Evolutionary conservation across 345 rosid genomes (phyloP).

Genomic region (Eucalyptus tenuipes): DNA sequence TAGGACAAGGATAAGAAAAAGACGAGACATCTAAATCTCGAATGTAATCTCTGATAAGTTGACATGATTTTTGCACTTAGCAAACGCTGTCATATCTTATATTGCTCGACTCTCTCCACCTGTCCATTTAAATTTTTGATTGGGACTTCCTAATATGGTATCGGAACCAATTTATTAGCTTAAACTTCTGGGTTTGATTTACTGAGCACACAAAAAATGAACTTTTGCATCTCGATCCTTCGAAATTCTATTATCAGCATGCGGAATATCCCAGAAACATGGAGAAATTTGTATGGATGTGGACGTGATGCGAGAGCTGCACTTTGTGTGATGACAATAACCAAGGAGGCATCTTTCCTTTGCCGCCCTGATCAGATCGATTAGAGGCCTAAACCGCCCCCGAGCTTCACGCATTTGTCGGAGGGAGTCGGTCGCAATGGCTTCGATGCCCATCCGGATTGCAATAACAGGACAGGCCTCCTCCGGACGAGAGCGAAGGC

Average conservation of each 20-base stretch:
- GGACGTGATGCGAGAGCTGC: neutral
- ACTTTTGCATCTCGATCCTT: neutral
- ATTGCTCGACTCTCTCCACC: rapidly evolving
- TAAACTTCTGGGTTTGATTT: neutral
- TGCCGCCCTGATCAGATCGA: neutral
- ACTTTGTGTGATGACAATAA: neutral
- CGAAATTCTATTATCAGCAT: neutral
- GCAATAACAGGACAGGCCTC: neutral
- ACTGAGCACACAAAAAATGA: neutral
- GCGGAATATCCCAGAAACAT: neutral
- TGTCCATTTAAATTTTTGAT: neutral
- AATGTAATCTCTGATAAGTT: neutral
- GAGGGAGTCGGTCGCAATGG: neutral
- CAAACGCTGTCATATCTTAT: neutral
- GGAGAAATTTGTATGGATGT: neutral
- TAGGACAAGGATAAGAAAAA: neutral
- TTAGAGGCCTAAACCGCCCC: neutral
- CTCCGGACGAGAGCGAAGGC: neutral
- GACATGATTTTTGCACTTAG: neutral
- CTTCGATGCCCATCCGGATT: neutral
- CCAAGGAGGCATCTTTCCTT: rapidly evolving
- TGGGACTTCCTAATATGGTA: rapidly evolving
- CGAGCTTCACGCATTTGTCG: neutral
- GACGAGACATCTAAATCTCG: neutral
- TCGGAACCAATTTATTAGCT: rapidly evolving